phyloP scores from a whole-genome alignment of 805 yeast genomes.

The Suhomyces canberraensis region DNA sequence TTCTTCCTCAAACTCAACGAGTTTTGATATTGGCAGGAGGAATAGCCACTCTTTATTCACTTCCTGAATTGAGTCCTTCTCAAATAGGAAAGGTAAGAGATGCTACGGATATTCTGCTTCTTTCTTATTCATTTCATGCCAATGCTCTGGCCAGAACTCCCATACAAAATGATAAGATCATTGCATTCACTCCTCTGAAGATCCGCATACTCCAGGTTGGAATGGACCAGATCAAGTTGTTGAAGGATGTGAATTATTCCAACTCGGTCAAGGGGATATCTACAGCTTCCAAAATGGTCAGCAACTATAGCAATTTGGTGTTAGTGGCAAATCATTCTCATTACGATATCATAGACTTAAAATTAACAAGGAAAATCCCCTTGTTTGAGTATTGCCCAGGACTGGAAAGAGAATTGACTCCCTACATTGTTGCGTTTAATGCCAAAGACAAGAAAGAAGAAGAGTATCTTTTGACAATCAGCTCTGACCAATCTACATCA shows the following conservation, averaged over 20 bases:
- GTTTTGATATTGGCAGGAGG: slow-evolving; percentile 26
- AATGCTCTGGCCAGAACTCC: background rate
- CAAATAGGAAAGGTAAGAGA: slow-evolving; percentile 36
- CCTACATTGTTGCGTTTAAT: slow-evolving; percentile 21
- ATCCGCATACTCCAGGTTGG: slow-evolving; percentile 31
- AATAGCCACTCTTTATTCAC: slow-evolving; percentile 22
- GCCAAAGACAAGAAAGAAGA: slow-evolving; percentile 16
- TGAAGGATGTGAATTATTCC: slow-evolving; percentile 32
- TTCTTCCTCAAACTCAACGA: slow-evolving; percentile 22
- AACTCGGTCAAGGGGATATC: slow-evolving; percentile 27
- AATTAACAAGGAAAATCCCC: slow-evolving; percentile 30
- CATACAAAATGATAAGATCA: slow-evolving; percentile 20
- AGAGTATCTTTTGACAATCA: slow-evolving; percentile 32
- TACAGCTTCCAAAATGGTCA: slow-evolving; percentile 22
- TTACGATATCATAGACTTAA: slow-evolving; percentile 38
- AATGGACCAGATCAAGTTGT: slow-evolving; percentile 24
- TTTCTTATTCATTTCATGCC: slow-evolving; percentile 1
- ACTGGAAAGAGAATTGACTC: slow-evolving; percentile 11
- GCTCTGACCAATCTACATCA: slow-evolving; percentile 30
- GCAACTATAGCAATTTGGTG: slow-evolving; percentile 28
- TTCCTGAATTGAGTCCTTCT: slow-evolving; percentile 39
- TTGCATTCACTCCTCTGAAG: slow-evolving; percentile 28
- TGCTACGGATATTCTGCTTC: slow-evolving; percentile 26
- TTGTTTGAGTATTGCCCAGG: slow-evolving; percentile 28
- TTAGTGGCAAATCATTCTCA: slow-evolving; percentile 30